These are phyloP conservation scores for Xylaria longipes DNA, from an alignment of 495 filamentous ascomycete species.

Conservation along the genomic window DNA sequence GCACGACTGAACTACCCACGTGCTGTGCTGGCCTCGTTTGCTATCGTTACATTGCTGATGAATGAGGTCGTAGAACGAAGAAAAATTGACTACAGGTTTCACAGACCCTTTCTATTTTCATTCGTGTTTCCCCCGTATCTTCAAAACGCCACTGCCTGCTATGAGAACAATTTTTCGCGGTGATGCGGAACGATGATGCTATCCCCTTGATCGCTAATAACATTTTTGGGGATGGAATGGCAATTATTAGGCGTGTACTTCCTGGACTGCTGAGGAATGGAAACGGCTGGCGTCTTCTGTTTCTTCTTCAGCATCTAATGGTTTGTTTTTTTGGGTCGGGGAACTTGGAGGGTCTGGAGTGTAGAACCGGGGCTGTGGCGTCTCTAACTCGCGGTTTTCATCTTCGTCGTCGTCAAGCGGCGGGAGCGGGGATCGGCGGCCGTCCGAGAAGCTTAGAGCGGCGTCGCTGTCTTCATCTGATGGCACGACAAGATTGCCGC, in stretches of 20 bases:
- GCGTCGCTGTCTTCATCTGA: conserved; percentile 64
- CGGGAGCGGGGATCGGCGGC: conserved; percentile 59
- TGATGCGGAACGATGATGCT: conserved; percentile 18
- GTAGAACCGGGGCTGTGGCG: conserved; percentile 47
- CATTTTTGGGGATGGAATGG: conserved; percentile 1
- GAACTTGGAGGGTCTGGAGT: conserved; percentile 51
- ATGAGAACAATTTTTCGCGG: conserved; percentile 16
- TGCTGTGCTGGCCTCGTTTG: conserved; percentile 7
- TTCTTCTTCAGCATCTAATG: conserved; percentile 27
- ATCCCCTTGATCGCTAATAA: conserved; percentile 8
- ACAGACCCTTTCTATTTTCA: conserved; percentile 23
- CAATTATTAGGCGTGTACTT: conserved; percentile 44
- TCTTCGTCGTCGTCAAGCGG: conserved; percentile 52
- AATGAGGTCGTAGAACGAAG: neutral
- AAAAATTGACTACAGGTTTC: conserved; percentile 8
- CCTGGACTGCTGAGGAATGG: conserved; percentile 47
- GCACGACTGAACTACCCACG: neutral
- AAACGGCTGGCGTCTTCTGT: conserved; percentile 38
- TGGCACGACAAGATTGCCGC: conserved; percentile 46
- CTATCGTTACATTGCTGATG: conserved; percentile 24
- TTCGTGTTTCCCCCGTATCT: conserved; percentile 17
- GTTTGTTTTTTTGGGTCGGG: conserved; percentile 35
- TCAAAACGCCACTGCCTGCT: conserved; percentile 22
- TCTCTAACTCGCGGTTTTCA: conserved; percentile 25
- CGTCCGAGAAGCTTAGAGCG: conserved; percentile 62